Base-by-base conservation (phyloP, 2,329 filamentous ascomycete species). In the Epicoccum nigrum region DNA sequence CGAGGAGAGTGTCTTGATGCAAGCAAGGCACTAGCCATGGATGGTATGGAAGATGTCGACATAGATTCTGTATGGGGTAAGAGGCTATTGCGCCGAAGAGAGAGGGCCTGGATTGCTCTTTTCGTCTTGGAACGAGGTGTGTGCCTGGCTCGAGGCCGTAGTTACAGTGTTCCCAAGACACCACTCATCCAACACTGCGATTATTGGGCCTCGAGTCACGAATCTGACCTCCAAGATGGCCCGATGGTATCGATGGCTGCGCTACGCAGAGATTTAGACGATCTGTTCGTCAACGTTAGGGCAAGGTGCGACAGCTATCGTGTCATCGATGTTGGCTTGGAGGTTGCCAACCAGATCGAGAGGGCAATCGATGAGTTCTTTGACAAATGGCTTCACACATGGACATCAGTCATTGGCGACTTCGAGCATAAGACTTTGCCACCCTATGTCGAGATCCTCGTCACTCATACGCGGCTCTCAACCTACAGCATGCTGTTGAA, bases 401-500 rank as follows among this genome's bases (percentile, higher is more conserved):
- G 86, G 86, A 63, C 61, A 3, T 58, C 51, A 3, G 51, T 63
- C 11, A 60, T 60, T 20, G 67, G 63, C 43, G 62, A 58, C 39
- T 33, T 51, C 20, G 55, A 64, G 78, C 80, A 83, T 16, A 64
- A 61, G 39, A 78, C 77, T 1, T 78, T 90, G 0, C 87, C 87
- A 0, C 86, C 87, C 0, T 90, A 90, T 55, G 87, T 90, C 20
- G 87, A 90, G 51, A 90, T 90, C 44, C 77, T 90, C 3, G 85
- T 89, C 31, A 87, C 68, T 1, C 87, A 90, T 59, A 90, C 87
- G 1, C 82, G 86, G 20, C 76, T 90, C 1, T 90, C 87, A n/a
- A 87, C 87, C 12, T 90, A 90, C 67, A 84, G 85, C 46, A 86
- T 84, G 52, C 86, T 90, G 9, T 87, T 90, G 64, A 90, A 90